Evolutionary conservation across 495 filamentous ascomycete species (phyloP).

Genomic region (Alectoria sarmentosa): DNA sequence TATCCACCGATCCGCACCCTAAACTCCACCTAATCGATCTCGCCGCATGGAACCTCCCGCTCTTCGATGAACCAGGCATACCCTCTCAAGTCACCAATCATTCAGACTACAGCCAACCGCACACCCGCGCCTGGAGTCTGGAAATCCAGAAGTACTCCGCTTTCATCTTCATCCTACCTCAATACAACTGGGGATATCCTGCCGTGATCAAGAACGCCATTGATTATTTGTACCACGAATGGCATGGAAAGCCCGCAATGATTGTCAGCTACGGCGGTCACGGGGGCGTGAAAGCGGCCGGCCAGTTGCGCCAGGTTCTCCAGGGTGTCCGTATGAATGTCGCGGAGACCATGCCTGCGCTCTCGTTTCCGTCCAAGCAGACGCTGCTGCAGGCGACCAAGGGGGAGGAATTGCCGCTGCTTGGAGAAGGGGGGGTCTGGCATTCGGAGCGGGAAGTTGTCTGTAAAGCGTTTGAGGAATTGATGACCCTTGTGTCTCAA

Average conservation of each 20-base stretch:
- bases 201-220: constrained; percentile 1
- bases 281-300: background rate
- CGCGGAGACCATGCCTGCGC: background rate
- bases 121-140: background rate
- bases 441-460: background rate
- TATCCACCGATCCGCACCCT: too few relatives aligned
- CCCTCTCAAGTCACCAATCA: background rate
- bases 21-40: constrained; percentile 2
- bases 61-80: background rate
- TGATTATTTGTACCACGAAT: background rate
- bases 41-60: background rate
- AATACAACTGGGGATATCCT: background rate
- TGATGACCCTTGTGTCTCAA: background rate
- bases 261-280: constrained; percentile 1
- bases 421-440: background rate
- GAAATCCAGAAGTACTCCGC: background rate
- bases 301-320: background rate
- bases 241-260: background rate
- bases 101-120: background rate
- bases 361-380: background rate
- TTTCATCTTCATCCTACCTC: background rate
- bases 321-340: background rate
- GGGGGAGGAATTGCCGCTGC: background rate
- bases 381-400: background rate
- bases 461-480: background rate